phyloP scores from a whole-genome alignment of 768 basidiomycete genomes.

The Podaxis sp. region DNA sequence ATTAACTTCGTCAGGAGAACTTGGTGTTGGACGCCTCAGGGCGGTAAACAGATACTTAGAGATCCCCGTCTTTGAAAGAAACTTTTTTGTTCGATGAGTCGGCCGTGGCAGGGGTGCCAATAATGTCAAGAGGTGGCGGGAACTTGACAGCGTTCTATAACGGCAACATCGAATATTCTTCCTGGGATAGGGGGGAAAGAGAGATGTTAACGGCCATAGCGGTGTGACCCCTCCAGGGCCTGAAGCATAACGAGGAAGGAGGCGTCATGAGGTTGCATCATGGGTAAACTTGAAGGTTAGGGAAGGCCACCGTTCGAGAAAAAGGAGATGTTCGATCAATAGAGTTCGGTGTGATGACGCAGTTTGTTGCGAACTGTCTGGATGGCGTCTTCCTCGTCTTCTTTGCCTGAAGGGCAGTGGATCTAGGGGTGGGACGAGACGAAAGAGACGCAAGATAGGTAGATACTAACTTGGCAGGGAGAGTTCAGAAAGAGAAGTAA shows the following conservation, averaged over 20 bases:
- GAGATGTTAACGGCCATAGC: not conserved
- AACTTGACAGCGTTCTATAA: no score
- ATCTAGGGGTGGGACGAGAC: not conserved
- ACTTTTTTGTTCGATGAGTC: no score
- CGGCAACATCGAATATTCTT: not conserved
- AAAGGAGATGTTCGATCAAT: not conserved
- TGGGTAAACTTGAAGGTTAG: not conserved
- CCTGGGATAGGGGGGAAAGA: not conserved
- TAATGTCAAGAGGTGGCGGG: no score
- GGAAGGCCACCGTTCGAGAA: conserved; percentile 1
- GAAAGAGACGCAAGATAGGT: not conserved
- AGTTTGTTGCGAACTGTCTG: not conserved
- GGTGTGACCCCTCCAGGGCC: not conserved
- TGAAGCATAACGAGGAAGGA: not conserved
- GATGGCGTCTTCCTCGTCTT: not conserved
- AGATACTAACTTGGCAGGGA: not conserved
- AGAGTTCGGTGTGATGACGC: conserved; percentile 1
- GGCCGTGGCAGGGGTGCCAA: no score
- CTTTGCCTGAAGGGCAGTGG: not conserved
- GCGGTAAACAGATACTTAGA: not conserved
- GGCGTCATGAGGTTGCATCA: conserved; percentile 2
- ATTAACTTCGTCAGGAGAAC: not conserved
- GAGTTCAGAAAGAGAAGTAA: not conserved
- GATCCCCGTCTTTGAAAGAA: not conserved
- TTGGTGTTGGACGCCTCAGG: not conserved